phyloP scores from a whole-genome alignment of 176 grass and related monocot species.

The Pharus latifolius region DNA sequence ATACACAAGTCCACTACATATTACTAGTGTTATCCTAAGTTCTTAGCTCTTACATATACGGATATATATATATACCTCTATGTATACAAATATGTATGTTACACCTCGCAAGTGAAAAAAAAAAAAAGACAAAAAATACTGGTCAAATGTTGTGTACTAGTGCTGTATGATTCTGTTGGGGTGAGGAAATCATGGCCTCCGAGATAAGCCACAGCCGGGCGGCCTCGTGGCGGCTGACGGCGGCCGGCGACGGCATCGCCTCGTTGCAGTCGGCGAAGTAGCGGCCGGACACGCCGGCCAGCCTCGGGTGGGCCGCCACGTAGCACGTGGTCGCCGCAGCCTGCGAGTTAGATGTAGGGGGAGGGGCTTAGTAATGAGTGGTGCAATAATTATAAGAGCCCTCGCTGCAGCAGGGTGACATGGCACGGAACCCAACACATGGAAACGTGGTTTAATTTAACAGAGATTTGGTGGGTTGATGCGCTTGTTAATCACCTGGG shows the following conservation, averaged over 20 bases:
- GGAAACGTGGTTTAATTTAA: slow-evolving; percentile 3
- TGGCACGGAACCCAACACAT: slow-evolving; percentile 10
- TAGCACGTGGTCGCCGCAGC: slow-evolving; percentile 96
- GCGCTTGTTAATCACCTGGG: slow-evolving; percentile 56
- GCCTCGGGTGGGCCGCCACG: slow-evolving; percentile 64
- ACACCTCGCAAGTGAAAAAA: neutral
- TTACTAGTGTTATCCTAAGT: neutral
- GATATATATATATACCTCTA: neutral
- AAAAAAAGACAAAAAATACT: neutral
- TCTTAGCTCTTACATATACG: neutral
- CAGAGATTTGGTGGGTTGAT: neutral
- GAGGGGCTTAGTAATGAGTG: neutral
- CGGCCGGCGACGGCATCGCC: slow-evolving; percentile 60
- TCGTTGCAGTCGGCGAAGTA: slow-evolving; percentile 99
- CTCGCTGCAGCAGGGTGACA: neutral
- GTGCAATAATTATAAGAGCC: neutral
- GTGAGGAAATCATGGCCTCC: slow-evolving; percentile 21
- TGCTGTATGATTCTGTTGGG: neutral
- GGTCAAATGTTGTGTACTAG: neutral
- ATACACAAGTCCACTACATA: too few species aligned
- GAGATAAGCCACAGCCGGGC: slow-evolving; percentile 55
- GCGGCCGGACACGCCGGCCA: slow-evolving; percentile 60
- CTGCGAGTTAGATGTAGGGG: neutral
- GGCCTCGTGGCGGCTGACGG: slow-evolving; percentile 38
- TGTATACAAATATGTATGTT: neutral